Evolutionary conservation across 2,329 filamentous ascomycete species (phyloP).

Genomic region (Colletotrichum sp.): DNA sequence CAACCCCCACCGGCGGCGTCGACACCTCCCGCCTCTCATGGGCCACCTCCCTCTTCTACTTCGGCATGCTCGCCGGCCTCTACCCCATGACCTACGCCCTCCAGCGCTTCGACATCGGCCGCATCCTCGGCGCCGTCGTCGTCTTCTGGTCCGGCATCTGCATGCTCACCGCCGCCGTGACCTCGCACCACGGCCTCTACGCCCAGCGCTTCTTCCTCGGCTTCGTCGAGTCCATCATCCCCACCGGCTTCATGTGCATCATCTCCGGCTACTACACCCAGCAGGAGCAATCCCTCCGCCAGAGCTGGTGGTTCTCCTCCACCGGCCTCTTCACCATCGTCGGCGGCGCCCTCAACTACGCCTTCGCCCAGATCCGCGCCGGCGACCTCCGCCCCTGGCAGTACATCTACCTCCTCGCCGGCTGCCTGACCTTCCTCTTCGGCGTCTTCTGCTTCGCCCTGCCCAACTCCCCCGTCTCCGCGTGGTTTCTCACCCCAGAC

Average conservation of each 20-base stretch:
- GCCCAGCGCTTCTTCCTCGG: constrained; percentile 70
- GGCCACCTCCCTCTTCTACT: constrained; percentile 83
- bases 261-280: constrained; percentile 69
- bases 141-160: constrained; percentile 71
- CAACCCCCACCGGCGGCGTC: constrained; percentile 53
- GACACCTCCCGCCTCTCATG: constrained; percentile 74
- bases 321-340: constrained; percentile 67
- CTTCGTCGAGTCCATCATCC: constrained; percentile 68
- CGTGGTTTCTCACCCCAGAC: constrained; percentile 70
- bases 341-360: constrained; percentile 70
- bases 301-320: constrained; percentile 71
- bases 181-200: constrained; percentile 66
- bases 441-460: constrained; percentile 69
- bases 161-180: constrained; percentile 72
- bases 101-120: constrained; percentile 70
- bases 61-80: constrained; percentile 76
- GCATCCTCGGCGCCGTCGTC: constrained; percentile 67
- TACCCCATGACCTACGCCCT: constrained; percentile 76
- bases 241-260: constrained; percentile 71
- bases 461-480: constrained; percentile 69
- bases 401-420: constrained; percentile 73
- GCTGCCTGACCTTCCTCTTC: constrained; percentile 67
- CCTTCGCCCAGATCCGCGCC: constrained; percentile 65
- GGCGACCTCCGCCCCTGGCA: constrained; percentile 67
- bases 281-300: constrained; percentile 66